Conservation (phyloP, 768 basidiomycete genomes). For the Pholiota conissans region DNA sequence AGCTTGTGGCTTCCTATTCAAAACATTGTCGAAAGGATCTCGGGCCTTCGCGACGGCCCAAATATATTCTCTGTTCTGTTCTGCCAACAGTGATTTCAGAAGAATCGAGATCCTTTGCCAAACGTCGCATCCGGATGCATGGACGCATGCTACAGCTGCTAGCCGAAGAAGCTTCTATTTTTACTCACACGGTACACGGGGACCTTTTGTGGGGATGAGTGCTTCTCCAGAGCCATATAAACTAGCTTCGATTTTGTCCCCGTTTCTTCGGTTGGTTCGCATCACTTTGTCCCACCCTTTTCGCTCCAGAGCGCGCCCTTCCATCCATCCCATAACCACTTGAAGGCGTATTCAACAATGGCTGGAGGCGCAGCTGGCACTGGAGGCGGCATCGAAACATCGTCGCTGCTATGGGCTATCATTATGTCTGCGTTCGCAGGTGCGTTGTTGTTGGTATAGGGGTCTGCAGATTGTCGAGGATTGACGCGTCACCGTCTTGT, state of each 20-base stretch:
- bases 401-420: slow-evolving; percentile 29
- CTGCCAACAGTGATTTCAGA: background rate
- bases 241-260: slow-evolving; percentile 2
- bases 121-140: background rate
- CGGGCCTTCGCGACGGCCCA: slow-evolving; percentile 2
- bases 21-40: background rate
- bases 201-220: background rate
- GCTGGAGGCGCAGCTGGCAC: slow-evolving; percentile 32
- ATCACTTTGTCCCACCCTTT: slow-evolving; percentile 2
- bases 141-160: background rate
- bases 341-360: slow-evolving; percentile 15
- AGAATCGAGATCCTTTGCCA: background rate
- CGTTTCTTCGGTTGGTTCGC: slow-evolving; percentile 3
- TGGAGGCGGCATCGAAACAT: slow-evolving; percentile 26
- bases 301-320: background rate
- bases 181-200: background rate
- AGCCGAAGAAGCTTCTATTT: background rate
- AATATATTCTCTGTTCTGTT: background rate
- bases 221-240: slow-evolving; percentile 8
- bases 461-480: background rate
- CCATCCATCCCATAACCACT: background rate
- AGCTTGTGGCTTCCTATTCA: background rate
- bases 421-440: slow-evolving; percentile 39
- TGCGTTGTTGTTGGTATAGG: slow-evolving; percentile 8
- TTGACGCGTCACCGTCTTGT: background rate